Base-by-base conservation (phyloP, 1,284 basidiomycete genomes). In the Somion occarium region DNA sequence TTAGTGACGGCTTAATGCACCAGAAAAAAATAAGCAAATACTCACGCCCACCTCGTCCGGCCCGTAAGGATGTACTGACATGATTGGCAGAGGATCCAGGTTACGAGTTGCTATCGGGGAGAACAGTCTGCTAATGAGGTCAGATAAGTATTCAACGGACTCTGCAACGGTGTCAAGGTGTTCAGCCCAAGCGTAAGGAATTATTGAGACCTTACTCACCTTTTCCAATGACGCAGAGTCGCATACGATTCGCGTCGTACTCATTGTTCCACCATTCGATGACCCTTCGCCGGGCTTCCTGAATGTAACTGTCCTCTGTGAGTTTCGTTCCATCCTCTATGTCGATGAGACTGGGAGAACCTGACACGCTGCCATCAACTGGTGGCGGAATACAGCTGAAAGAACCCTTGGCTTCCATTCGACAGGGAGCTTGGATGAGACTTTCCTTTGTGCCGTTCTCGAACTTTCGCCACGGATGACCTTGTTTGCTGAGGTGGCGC, bases 191-290 rank as follows among this genome's bases (percentile, higher is more conserved):
- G 13, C 42, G 27, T 20, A 34, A 45, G 26, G 25, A 44, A 18
- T 41, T n/a, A n/a, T n/a, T n/a, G n/a, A n/a, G n/a, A n/a, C 46
- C 25, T 23, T 3, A 59, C 68, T 59, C 61, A 85, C 94, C 91
- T 74, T 89, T 92, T 23, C 95, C 94, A 34, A 97, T 75, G 18
- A 99, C 80, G 56, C 88, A 92, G 37, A 99, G 70, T 61, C 88
- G 88, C 95, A 98, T 98, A 49, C 95, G 76, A 64, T 91, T 88
- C 3, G 97, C 93, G 59, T 91, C 96, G 69, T 99, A 99, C 66
- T 98, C 88, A 58, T 82, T 78, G 49, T 74, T 76, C 91, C 96
- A 98, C 93, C 98, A 99, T 69, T 96, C 88, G 53, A 99, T 84
- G 54, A 99, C 74, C 63, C 97, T 80, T 50, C 91, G 81, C 51